A percentile compares a stretch with the other conserved stretches of the same genome.
Conservation (phyloP, 768 basidiomycete species). For the Mycena albidolilacea region DNA sequence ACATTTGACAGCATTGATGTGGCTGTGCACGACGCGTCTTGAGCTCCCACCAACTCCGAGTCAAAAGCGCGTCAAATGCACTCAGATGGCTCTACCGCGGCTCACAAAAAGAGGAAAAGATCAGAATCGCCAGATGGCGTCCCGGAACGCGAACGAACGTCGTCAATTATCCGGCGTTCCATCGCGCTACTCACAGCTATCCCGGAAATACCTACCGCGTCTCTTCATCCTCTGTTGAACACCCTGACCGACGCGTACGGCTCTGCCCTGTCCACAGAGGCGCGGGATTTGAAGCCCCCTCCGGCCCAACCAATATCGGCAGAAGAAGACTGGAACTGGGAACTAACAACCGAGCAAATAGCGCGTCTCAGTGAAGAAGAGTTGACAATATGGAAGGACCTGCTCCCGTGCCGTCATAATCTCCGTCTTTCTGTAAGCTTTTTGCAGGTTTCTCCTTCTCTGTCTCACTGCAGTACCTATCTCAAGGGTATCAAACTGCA, state of each 20-base stretch:
- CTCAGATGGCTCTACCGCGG: neutral
- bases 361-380: constrained; percentile 21
- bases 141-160: constrained; percentile 15
- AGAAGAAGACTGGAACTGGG: constrained; percentile 35
- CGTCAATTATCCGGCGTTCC: constrained; percentile 22
- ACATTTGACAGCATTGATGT: no score
- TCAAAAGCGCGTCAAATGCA: constrained; percentile 20
- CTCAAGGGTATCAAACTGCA: constrained; percentile 24
- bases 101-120: constrained; percentile 22
- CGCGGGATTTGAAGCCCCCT: no score
- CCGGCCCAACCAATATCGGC: neutral
- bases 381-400: constrained; percentile 28
- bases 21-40: no score
- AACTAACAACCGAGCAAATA: constrained; percentile 24
- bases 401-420: constrained; percentile 8
- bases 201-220: constrained; percentile 18
- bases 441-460: neutral
- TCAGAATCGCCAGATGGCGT: neutral
- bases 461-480: neutral
- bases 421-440: constrained; percentile 4
- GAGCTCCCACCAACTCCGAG: neutral
- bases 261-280: constrained; percentile 22
- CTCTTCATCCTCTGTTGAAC: constrained; percentile 16
- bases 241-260: constrained; percentile 15
- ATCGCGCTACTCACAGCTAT: constrained; percentile 24